Percentiles rank a stretch among this genome's conserved stretches.
phyloP scores from a whole-genome alignment of 768 basidiomycete species.

The Mycena filopes region DNA sequence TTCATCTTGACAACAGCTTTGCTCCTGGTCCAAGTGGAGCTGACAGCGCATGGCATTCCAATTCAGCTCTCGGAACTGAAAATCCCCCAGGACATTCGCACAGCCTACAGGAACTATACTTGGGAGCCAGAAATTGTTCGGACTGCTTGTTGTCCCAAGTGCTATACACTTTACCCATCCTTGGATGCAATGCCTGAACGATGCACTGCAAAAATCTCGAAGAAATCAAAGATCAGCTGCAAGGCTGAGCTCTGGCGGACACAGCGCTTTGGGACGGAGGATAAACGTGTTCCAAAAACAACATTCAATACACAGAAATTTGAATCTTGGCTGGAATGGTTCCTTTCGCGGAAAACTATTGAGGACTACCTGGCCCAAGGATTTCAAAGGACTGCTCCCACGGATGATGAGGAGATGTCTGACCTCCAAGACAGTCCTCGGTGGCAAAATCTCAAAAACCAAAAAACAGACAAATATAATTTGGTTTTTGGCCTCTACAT shows the following conservation, averaged over 20 bases:
- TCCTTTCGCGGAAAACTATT: constrained; percentile 11
- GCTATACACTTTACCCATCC: not conserved
- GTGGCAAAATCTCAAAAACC: constrained; percentile 13
- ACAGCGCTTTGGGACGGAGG: not conserved
- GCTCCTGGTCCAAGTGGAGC: not conserved
- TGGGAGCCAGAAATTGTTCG: constrained; percentile 5
- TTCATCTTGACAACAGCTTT: constrained; percentile 1
- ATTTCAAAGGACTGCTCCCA: not conserved
- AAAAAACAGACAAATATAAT: constrained; percentile 3
- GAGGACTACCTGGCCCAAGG: constrained; percentile 7
- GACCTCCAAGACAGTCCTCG: constrained; percentile 11
- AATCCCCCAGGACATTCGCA: constrained; percentile 5
- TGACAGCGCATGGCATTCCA: constrained; percentile 5
- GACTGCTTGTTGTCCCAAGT: no score
- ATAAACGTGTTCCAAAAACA: constrained; percentile 7
- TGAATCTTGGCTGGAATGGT: constrained; percentile 1
- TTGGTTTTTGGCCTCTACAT: constrained; percentile 35
- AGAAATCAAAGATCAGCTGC: not conserved
- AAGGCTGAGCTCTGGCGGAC: constrained; percentile 14
- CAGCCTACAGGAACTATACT: not conserved
- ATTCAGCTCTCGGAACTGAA: not conserved
- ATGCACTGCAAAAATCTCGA: constrained; percentile 13
- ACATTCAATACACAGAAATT: constrained; percentile 15
- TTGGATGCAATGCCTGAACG: not conserved
- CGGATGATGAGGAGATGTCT: not conserved